Base-by-base conservation (phyloP, 2,329 filamentous ascomycete species). In the Arachnopeziza araneosa region DNA sequence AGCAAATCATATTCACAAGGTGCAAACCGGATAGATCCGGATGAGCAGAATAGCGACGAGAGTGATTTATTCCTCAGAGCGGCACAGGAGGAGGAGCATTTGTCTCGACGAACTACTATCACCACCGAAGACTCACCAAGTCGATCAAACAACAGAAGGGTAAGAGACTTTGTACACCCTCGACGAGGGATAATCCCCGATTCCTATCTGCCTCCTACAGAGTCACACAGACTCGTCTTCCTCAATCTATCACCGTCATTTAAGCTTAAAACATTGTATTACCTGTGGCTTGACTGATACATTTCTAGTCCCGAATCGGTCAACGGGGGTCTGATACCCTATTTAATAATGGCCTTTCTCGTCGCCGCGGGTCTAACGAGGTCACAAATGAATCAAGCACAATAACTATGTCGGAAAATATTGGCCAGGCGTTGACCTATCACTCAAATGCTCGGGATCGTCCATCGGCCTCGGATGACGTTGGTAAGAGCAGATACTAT, bases 1-100 rank as follows among this genome's bases (percentile, higher is more conserved):
- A 56, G 56, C 30, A 55, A 56, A 54, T 57, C 60, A 49, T 57
- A 63, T 50, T 30, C 48, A 51, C 24, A 54, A 17, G 26, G 23
- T 10, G 44, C 57, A 24, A 54, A 61, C 50, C 63, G 64, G 10
- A 24, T 24, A 14, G 66, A 68, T 21, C 63, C 59, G 30, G 69
- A 71, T 36, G 67, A 70, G 30, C 64, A 66, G n/a, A 64, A 64
- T 44, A 71, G 68, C 54, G 70, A 72, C 60, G 70, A 71, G 23
- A 68, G 67, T 36, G 70, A 72, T 63, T 58, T 72, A 12, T 72
- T 71, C 48, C 61, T 72, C 2, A 65, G 66, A 50, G 68, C 69
- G 24, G 70, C 70, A n/a, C 61, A 65, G 48, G 69, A 71, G 57
- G 70, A 72, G 60, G 69, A 71, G 36, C 52, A 44, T 8, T 62